Conservation (phyloP, 2,329 filamentous ascomycete species). For the Aureobasidium melanogenum region DNA sequence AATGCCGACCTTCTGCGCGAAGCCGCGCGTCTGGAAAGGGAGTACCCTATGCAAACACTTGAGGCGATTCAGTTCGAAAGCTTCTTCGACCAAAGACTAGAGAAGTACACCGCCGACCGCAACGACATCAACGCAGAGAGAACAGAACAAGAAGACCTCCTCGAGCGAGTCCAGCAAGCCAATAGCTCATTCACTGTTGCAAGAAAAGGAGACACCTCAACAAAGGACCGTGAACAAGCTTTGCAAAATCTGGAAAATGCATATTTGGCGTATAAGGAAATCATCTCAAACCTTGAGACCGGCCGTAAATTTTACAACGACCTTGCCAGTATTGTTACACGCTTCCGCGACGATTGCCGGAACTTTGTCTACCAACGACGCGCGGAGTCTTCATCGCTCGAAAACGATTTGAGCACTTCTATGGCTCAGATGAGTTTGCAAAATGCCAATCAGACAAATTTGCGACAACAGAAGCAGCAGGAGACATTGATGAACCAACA, state of each 20-base stretch:
- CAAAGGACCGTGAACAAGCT: constrained; percentile 71
- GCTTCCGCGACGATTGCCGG: constrained; percentile 72
- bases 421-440: constrained; percentile 50
- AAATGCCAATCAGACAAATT: constrained; percentile 31
- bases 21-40: constrained; percentile 74
- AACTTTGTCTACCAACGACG: constrained; percentile 73
- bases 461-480: constrained; percentile 37
- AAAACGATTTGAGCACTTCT: constrained; percentile 55
- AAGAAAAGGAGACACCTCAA: constrained; percentile 56
- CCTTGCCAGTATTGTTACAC: constrained; percentile 73
- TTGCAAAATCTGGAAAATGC: constrained; percentile 83
- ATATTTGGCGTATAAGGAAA: constrained; percentile 94
- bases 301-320: constrained; percentile 97
- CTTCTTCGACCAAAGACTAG: constrained; percentile 76
- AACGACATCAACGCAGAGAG: constrained; percentile 63
- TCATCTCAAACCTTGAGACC: constrained; percentile 81
- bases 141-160: constrained; percentile 65
- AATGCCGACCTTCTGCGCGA: constrained; percentile 72
- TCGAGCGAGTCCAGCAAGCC: constrained; percentile 60
- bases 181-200: constrained; percentile 72
- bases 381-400: constrained; percentile 69
- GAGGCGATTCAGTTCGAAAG: constrained; percentile 85
- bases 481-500: constrained; percentile 22
- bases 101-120: constrained; percentile 71
- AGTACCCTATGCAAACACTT: constrained; percentile 75